These are phyloP conservation scores for Apiotrichum domesticum DNA, from an alignment of 1,284 basidiomycete species.

Conservation along the genomic window DNA sequence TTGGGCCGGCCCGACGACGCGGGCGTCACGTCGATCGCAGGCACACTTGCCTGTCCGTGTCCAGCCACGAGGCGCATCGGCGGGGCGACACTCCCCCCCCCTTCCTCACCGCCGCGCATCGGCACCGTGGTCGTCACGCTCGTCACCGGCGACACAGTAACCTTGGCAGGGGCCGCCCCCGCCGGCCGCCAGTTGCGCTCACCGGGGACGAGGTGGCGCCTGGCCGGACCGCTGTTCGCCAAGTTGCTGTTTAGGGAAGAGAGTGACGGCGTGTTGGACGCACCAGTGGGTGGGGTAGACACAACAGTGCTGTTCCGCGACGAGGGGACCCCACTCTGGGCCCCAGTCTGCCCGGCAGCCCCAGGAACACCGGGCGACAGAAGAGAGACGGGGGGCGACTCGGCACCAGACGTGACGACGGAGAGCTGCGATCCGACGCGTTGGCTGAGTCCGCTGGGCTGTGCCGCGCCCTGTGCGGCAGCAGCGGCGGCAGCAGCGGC, in stretches of 20 bases:
- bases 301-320: constrained; percentile 9
- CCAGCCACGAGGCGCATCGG: neutral
- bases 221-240: neutral
- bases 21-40: constrained; percentile 9
- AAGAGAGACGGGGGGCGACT: neutral
- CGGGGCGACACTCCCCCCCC: neutral
- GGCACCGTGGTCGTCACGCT: constrained; percentile 37
- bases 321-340: neutral
- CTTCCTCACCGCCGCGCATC: neutral
- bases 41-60: neutral
- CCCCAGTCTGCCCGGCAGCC: too few species aligned
- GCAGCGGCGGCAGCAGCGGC: neutral
- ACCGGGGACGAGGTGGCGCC: constrained; percentile 18
- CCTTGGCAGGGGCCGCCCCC: constrained; percentile 37
- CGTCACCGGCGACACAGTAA: constrained; percentile 40
- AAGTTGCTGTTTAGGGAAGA: constrained; percentile 2
- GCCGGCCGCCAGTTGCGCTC: constrained; percentile 38
- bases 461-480: neutral
- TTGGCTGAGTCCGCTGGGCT: neutral
- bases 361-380: neutral
- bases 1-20: neutral
- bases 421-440: neutral
- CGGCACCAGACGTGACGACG: neutral
- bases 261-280: constrained; percentile 14
- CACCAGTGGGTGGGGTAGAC: constrained; percentile 7